These are phyloP conservation scores for Porpolomopsis calyptriformis DNA, from an alignment of 768 basidiomycete genomes.

Conservation along the genomic window DNA sequence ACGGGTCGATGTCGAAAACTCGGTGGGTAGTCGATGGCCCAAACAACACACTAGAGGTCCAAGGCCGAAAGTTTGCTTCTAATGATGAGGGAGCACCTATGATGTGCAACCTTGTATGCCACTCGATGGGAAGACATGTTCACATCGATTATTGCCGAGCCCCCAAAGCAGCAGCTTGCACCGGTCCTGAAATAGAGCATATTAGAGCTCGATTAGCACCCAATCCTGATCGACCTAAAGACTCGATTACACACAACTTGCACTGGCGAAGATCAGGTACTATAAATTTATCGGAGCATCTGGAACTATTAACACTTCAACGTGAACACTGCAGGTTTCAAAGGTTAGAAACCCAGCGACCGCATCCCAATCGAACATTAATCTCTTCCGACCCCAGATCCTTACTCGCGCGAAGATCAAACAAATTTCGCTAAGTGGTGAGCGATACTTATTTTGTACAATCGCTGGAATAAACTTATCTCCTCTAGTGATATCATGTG, in stretches of 20 bases:
- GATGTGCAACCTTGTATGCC: slow-evolving; percentile 50
- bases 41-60: slow-evolving; percentile 42
- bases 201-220: slow-evolving; percentile 33
- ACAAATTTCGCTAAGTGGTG: slow-evolving; percentile 45
- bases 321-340: slow-evolving; percentile 36
- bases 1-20: slow-evolving; percentile 53
- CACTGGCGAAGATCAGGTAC: slow-evolving; percentile 51
- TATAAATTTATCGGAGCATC: slow-evolving; percentile 5
- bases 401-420: slow-evolving; percentile 50
- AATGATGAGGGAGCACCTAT: slow-evolving; percentile 52
- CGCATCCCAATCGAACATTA: neutral
- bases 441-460: slow-evolving; percentile 9
- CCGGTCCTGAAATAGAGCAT: slow-evolving; percentile 36
- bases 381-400: slow-evolving; percentile 27
- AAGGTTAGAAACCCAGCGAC: slow-evolving; percentile 22
- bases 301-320: too few species aligned
- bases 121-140: slow-evolving; percentile 43
- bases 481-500: slow-evolving; percentile 41
- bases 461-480: neutral
- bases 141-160: slow-evolving; percentile 50
- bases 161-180: slow-evolving; percentile 26
- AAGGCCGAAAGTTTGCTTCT: slow-evolving; percentile 43
- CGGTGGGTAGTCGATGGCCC: slow-evolving; percentile 47
- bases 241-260: slow-evolving; percentile 41
- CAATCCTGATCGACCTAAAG: slow-evolving; percentile 37